Percentiles rank a stretch among this genome's conserved stretches.
These are phyloP conservation scores for Babesia ovis DNA, from an alignment of 169 alveolate genomes.

Conservation along the genomic window DNA sequence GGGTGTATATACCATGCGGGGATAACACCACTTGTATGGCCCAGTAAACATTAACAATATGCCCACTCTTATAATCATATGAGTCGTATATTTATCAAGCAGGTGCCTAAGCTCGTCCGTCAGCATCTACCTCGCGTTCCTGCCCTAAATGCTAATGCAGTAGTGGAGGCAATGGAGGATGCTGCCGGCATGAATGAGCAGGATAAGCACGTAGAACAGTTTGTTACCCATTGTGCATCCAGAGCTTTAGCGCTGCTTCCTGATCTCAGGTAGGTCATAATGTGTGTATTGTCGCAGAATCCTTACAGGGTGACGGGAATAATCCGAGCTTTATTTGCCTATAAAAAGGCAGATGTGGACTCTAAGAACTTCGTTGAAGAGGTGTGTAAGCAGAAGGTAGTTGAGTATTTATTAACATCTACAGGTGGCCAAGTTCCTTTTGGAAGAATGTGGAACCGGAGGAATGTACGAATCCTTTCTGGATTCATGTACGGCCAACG, in stretches of 20 bases:
- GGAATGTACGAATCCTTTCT: slow-evolving; percentile 7
- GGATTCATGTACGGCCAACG: slow-evolving; percentile 45
- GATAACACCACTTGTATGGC: too few relatives aligned
- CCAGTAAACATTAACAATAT: too few relatives aligned
- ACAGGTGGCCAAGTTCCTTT: slow-evolving; percentile 41
- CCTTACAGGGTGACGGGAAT: slow-evolving; percentile 39
- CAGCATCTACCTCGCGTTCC: slow-evolving; percentile 42
- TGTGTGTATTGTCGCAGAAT: background rate
- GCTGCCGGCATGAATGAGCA: slow-evolving; percentile 31
- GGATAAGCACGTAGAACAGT: slow-evolving; percentile 22
- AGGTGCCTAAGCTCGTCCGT: slow-evolving; percentile 51
- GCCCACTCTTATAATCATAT: slow-evolving; percentile 9
- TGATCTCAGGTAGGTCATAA: slow-evolving; percentile 41
- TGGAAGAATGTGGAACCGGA: slow-evolving; percentile 38
- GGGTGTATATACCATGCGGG: too few relatives aligned
- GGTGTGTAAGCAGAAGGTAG: slow-evolving; percentile 21
- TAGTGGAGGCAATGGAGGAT: slow-evolving; percentile 64
- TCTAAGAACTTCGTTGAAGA: slow-evolving; percentile 16
- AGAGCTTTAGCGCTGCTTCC: slow-evolving; percentile 54
- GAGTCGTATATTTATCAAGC: slow-evolving; percentile 32
- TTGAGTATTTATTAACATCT: too few relatives aligned
- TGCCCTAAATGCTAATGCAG: slow-evolving; percentile 19
- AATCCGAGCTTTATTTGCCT: slow-evolving; percentile 38
- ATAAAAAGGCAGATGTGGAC: slow-evolving; percentile 14
- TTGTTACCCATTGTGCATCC: slow-evolving; percentile 44